A percentile compares a stretch with the other conserved stretches of the same genome.
These are phyloP conservation scores for Neoboletus subvelutipes DNA, from an alignment of 768 basidiomycete species.

Conservation along the genomic window DNA sequence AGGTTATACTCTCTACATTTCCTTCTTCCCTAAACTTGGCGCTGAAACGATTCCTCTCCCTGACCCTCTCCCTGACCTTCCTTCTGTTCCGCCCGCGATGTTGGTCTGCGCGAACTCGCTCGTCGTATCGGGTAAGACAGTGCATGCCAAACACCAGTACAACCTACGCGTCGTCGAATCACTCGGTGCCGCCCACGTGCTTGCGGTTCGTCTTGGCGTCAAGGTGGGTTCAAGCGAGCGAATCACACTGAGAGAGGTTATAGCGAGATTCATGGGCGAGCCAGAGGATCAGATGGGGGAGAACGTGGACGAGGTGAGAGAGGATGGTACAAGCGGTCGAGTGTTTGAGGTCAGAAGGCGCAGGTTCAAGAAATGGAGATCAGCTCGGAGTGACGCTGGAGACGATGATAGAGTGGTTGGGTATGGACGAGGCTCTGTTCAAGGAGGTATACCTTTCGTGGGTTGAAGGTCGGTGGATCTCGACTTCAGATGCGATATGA, in stretches of 20 bases:
- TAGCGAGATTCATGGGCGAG: slow-evolving; percentile 55
- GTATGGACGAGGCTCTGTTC: slow-evolving; percentile 55
- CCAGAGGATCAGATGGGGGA: slow-evolving; percentile 38
- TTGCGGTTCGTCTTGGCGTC: slow-evolving; percentile 60
- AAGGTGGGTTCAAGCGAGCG: slow-evolving; percentile 39
- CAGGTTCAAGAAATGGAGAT: slow-evolving; percentile 35
- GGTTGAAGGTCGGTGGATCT: slow-evolving; percentile 62
- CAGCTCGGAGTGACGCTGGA: slow-evolving; percentile 68
- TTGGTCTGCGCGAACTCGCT: slow-evolving; percentile 52
- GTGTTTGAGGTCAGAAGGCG: slow-evolving; percentile 46
- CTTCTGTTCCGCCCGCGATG: slow-evolving; percentile 26
- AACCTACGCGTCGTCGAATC: slow-evolving; percentile 94
- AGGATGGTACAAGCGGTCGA: slow-evolving; percentile 49
- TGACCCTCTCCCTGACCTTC: slow-evolving; percentile 22
- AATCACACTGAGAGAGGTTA: slow-evolving; percentile 66
- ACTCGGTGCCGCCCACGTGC: slow-evolving; percentile 71
- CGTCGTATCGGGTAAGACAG: slow-evolving; percentile 76
- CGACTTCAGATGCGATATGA: not conserved
- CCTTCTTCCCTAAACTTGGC: slow-evolving; percentile 73
- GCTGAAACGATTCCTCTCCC: slow-evolving; percentile 70
- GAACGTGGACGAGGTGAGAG: slow-evolving; percentile 45
- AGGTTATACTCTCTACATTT: no score
- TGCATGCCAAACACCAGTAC: slow-evolving; percentile 74
- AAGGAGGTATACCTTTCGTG: slow-evolving; percentile 70
- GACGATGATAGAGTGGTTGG: slow-evolving; percentile 69